These are phyloP conservation scores for Beauveria varroae DNA, from an alignment of 2,329 filamentous ascomycete genomes.

Conservation along the genomic window DNA sequence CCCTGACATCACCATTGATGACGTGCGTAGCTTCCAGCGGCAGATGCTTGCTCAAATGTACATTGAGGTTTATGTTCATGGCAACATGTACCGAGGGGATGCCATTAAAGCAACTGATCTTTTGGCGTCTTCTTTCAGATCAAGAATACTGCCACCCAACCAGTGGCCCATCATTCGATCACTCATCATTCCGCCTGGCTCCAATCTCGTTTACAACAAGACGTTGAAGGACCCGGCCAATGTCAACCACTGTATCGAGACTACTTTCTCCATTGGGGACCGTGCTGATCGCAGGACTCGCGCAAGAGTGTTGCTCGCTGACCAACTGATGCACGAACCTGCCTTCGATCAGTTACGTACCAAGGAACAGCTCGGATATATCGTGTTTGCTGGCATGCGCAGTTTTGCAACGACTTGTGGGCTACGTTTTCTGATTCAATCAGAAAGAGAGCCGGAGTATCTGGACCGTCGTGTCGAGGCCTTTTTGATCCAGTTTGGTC, in stretches of 20 bases:
- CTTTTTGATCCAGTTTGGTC: constrained; percentile 64
- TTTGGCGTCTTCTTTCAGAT: constrained; percentile 69
- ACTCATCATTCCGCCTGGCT: constrained; percentile 68
- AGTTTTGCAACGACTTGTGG: constrained; percentile 70
- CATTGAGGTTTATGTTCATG: constrained; percentile 81
- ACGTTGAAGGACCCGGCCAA: constrained; percentile 79
- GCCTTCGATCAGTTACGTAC: constrained; percentile 92
- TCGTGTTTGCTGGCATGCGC: constrained; percentile 78
- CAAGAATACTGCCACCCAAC: constrained; percentile 61
- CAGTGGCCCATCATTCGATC: constrained; percentile 78
- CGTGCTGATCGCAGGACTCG: constrained; percentile 61
- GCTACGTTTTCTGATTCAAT: constrained; percentile 88
- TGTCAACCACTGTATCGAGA: constrained; percentile 80
- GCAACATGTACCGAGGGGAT: constrained; percentile 92
- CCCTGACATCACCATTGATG: constrained; percentile 62
- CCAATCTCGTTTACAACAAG: constrained; percentile 77
- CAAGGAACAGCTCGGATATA: constrained; percentile 95
- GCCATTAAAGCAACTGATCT: constrained; percentile 78
- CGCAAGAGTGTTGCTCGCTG: constrained; percentile 72
- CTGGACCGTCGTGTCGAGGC: constrained; percentile 81
- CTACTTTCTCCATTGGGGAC: constrained; percentile 63
- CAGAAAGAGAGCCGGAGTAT: constrained; percentile 76
- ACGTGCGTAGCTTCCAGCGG: constrained; percentile 69
- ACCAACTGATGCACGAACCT: constrained; percentile 88
- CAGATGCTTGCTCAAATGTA: constrained; percentile 77